Evolutionary conservation across 2,329 filamentous ascomycete genomes (phyloP).

Genomic region (Alternaria sp.): DNA sequence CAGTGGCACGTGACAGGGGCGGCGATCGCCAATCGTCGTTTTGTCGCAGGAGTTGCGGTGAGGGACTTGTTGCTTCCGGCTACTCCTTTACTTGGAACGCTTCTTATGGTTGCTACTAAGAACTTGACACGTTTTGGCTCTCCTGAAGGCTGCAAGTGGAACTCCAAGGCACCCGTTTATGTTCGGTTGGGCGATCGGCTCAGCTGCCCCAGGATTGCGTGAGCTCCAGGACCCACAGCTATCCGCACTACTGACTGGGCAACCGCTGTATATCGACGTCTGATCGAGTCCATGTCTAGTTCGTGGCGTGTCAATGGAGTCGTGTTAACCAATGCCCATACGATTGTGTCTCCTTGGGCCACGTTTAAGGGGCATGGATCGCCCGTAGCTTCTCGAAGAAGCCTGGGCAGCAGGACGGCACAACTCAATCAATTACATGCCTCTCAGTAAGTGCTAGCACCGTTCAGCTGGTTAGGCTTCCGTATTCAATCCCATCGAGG

Average conservation of each 20-base stretch:
- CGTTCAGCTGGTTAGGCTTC: conserved; percentile 8
- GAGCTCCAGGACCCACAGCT: conserved; percentile 34
- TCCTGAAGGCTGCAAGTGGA: conserved; percentile 26
- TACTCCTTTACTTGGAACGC: conserved; percentile 12
- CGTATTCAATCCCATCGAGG: not conserved
- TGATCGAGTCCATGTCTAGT: not conserved
- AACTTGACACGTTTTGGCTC: conserved; percentile 48
- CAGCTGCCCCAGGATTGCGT: conserved; percentile 39
- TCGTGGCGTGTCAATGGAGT: not conserved
- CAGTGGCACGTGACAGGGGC: conserved; percentile 44
- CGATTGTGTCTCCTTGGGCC: not conserved
- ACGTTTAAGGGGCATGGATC: not conserved
- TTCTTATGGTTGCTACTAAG: conserved; percentile 28
- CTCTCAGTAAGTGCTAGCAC: not conserved
- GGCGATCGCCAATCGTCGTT: conserved; percentile 35
- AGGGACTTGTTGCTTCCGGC: conserved; percentile 13
- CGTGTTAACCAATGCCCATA: not conserved
- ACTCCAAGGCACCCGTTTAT: conserved; percentile 40
- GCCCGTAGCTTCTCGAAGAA: not conserved
- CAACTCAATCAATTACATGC: not conserved
- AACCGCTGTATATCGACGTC: conserved; percentile 6
- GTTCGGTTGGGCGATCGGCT: conserved; percentile 31
- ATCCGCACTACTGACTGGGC: conserved; percentile 22
- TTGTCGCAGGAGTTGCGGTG: conserved; percentile 30
- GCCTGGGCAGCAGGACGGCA: not conserved